Conservation (phyloP, 176 grass and related monocot species). For the Eragrostis curvula region DNA sequence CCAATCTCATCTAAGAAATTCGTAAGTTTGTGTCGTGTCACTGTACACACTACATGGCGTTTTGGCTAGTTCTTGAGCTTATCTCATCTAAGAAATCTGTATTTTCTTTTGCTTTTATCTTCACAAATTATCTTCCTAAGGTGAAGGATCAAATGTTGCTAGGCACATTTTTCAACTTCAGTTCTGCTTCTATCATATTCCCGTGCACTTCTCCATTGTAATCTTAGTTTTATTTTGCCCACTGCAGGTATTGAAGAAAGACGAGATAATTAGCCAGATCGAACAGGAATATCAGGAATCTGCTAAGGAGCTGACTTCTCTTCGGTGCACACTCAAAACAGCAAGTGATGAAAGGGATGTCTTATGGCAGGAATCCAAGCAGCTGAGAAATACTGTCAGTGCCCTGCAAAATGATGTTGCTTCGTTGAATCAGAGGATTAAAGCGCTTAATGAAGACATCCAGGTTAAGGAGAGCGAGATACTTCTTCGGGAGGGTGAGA, state of each 20-base stretch:
- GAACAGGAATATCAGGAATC: constrained; percentile 55
- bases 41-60: not conserved
- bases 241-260: constrained; percentile 64
- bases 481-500: constrained; percentile 66
- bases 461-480: constrained; percentile 67
- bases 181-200: not conserved
- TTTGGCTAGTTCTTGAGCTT: constrained; percentile 9
- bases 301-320: constrained; percentile 51
- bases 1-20: constrained; percentile 25
- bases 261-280: constrained; percentile 51
- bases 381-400: constrained; percentile 41
- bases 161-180: not conserved
- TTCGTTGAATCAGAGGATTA: constrained; percentile 61
- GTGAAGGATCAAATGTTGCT: constrained; percentile 21
- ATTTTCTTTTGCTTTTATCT: not conserved
- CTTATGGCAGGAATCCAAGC: constrained; percentile 59
- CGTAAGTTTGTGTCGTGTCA: not conserved
- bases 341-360: constrained; percentile 61
- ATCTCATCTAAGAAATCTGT: constrained; percentile 15
- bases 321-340: constrained; percentile 59
- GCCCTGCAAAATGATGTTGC: constrained; percentile 54
- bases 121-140: constrained; percentile 2
- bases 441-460: constrained; percentile 60
- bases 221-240: not conserved
- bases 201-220: not conserved